These are phyloP conservation scores for Xerocomus minutiporus DNA, from an alignment of 1,284 basidiomycete species.

Conservation along the genomic window DNA sequence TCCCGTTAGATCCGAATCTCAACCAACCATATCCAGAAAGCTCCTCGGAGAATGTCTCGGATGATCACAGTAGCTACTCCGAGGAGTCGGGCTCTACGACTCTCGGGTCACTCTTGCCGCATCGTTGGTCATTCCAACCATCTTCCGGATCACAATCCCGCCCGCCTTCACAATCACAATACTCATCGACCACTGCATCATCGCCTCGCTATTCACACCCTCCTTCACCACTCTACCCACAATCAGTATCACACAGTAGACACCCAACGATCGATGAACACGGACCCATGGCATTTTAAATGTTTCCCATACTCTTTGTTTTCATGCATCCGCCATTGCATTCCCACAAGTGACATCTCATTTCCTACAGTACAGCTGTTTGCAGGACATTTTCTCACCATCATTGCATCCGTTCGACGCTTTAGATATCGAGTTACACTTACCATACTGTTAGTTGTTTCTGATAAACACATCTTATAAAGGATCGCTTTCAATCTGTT, in stretches of 20 bases:
- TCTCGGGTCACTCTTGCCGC: conserved; percentile 41
- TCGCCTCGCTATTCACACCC: conserved; percentile 30
- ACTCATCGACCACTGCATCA: conserved; percentile 30
- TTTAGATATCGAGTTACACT: conserved; percentile 1
- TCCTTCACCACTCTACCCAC: conserved; percentile 28
- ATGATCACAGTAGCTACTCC: conserved; percentile 28
- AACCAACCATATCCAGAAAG: conserved; percentile 41
- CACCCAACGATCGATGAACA: conserved; percentile 36
- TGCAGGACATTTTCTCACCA: conserved; percentile 4
- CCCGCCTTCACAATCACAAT: conserved; percentile 32
- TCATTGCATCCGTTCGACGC: conserved; percentile 5
- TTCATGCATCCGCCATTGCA: conserved; percentile 1
- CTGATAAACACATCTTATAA: neutral
- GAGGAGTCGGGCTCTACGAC: conserved; percentile 38
- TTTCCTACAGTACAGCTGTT: conserved; percentile 1
- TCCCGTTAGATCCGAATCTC: conserved; percentile 40
- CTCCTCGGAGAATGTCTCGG: conserved; percentile 33
- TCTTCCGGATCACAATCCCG: conserved; percentile 37
- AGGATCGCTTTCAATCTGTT: neutral
- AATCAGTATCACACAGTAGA: conserved; percentile 27
- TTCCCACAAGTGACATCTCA: conserved; percentile 7
- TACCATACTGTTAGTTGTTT: conserved; percentile 4
- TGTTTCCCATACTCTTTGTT: neutral
- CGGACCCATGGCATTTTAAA: conserved; percentile 18
- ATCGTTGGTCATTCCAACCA: conserved; percentile 44